Base-by-base conservation (phyloP, 1,139 yeast genomes). In the Kazachstania sp. region DNA sequence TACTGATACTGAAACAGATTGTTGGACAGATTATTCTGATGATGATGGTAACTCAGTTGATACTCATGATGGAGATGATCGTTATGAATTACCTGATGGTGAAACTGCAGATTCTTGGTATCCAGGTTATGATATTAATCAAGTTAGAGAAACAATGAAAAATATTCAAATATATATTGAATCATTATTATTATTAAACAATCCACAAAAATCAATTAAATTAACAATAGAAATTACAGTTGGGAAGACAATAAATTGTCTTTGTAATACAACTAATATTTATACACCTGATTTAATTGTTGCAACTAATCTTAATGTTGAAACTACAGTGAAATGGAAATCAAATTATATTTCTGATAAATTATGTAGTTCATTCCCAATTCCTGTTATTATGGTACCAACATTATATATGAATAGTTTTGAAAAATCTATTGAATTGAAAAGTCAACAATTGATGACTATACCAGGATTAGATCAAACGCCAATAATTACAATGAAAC, bases 331-430 rank as follows among this genome's bases (percentile, higher is more conserved):
- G 15, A 41, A 42, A 16, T 56, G 53, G 53, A 54, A 49, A 45
- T 51, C 56, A 8, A 63, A 80, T 18, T 73, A 79, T 54, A 61
- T 84, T 39, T 75, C 82, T 28, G 90, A 83, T 60, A 67, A 83
- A 45, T 67, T 83, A 46, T 83, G 83, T 32, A 79, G 77, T 51
- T 72, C 74, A 52, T 81, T 76, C 56, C 83, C 86, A 1, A 70
- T 81, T 13, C 92, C 94, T 0, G 77, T 81, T 8, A 72, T 83
- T 20, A 74, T 83, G 31, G 82, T 79, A 0, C 87, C 92, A 0
- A 82, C 86, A 1, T 68, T 72, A 54, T 79, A 81, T 52, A 75
- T 82, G 80, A 70, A 66, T 49, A 60, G 67, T 18, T 81, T 79
- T 64, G 87, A 83, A 59, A 51, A 59, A 4, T 57, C 43, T 36